Base-by-base conservation (phyloP, 2,329 filamentous ascomycete genomes). In the Eutypa lata region DNA sequence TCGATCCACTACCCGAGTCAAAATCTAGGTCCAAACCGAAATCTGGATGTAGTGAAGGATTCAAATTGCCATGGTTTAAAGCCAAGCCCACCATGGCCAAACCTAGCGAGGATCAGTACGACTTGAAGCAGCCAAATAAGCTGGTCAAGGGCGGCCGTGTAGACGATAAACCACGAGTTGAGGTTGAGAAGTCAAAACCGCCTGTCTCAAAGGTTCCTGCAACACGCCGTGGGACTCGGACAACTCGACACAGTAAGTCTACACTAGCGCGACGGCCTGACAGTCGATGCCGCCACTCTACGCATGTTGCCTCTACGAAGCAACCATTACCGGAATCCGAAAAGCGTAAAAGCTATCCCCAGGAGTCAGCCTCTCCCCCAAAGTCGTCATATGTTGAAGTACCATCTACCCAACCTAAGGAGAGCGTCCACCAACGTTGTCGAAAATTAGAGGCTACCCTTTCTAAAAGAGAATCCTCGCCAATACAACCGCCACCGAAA, bases 31-130 rank as follows among this genome's bases (percentile, higher is more conserved):
- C 47, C 14, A 61, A 57, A 31, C 40, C 48, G 13, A 59, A 55
- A 48, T 35, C 50, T 38, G 53, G 49, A 18, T 44, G 54, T 7
- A 49, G 56, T 26, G 45, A 57, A 24, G 61, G 57, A 51, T 53
- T 55, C 2, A 51, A 61, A 16, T 54, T 67, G 19, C 62, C 63
- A 42, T 67, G 62, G 63, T 54, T 68, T 2, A 61, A 53, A 43
- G 63, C 53, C 37, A 63, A 58, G 26, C 50, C 58, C 22, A 38
- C 57, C 16, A 31, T 38, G 0, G 48, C 10, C 10, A 52, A 57
- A 33, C 52, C 48, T 44, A 40, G 24, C 31, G 28, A n/a, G 19
- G 45, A 16, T 26, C 52, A 40, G 10, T 18, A 21, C 22, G 51
- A 40, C 24, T 38, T 49, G 18, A 52, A 55, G 28, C 49, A 55